Conservation (phyloP, 1,284 basidiomycete species). For the Dichomitus squalens region DNA sequence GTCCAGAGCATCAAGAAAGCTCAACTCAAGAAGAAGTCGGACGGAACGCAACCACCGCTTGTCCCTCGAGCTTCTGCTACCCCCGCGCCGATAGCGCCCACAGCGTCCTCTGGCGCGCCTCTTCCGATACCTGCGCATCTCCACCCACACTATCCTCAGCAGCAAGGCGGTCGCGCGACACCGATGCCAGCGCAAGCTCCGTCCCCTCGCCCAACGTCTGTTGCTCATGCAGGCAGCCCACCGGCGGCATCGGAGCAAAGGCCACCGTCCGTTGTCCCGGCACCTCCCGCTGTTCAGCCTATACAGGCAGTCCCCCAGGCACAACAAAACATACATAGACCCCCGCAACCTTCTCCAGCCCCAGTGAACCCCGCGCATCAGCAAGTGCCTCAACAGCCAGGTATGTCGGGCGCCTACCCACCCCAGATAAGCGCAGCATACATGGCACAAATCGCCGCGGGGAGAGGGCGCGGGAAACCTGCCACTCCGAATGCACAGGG, state of each 20-base stretch:
- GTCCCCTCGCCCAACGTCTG: constrained; percentile 16
- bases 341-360: constrained; percentile 10
- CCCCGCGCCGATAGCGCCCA: constrained; percentile 15
- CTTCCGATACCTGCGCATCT: constrained; percentile 24
- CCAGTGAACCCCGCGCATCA: not conserved
- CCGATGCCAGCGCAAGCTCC: constrained; percentile 7
- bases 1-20: constrained; percentile 18
- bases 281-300: not conserved
- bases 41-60: constrained; percentile 15
- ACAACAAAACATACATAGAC: not conserved
- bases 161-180: constrained; percentile 13
- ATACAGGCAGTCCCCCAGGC: constrained; percentile 1
- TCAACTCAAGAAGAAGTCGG: constrained; percentile 15
- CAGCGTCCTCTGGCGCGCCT: constrained; percentile 8
- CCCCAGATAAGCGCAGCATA: constrained; percentile 2
- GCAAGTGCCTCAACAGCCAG: constrained; percentile 18
- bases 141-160: constrained; percentile 19
- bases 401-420: constrained; percentile 24
- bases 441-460: constrained; percentile 2
- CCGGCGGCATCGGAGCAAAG: constrained; percentile 14
- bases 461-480: not conserved
- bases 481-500: not conserved
- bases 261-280: constrained; percentile 6
- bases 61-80: constrained; percentile 21
- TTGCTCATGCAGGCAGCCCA: constrained; percentile 20